Evolutionary conservation across 345 rosid genomes (phyloP).

Genomic region (Erucastrum elatum): DNA sequence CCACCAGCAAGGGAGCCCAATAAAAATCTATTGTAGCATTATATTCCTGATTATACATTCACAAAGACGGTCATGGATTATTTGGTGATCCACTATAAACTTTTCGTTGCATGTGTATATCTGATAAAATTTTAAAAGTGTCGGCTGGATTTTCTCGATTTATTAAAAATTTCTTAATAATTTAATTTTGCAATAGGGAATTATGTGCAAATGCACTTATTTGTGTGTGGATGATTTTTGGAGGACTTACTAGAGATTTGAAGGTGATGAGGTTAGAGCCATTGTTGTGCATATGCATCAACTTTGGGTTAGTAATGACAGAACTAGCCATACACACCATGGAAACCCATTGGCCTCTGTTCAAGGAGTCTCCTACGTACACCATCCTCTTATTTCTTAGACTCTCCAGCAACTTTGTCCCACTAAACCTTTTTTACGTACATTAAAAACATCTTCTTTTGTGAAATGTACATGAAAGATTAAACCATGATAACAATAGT

Average conservation of each 20-base stretch:
- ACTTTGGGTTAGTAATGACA: constrained; percentile 46
- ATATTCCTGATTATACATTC: constrained; percentile 54
- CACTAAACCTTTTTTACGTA: constrained; percentile 60
- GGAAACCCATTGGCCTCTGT: constrained; percentile 93
- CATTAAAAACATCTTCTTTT: constrained; percentile 46
- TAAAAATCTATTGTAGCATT: constrained; percentile 85
- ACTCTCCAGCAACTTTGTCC: constrained; percentile 67
- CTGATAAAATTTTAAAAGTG: neutral
- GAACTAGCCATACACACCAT: constrained; percentile 84
- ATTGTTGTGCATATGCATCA: constrained; percentile 60
- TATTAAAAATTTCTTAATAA: neutral
- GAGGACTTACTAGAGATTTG: constrained; percentile 48
- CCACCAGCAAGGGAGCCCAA: constrained; percentile 91
- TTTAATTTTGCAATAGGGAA: neutral
- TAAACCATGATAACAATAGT: neutral
- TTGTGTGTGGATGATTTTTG: neutral
- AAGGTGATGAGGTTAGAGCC: constrained; percentile 58
- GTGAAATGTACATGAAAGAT: neutral
- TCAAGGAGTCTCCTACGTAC: constrained; percentile 89
- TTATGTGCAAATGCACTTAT: neutral
- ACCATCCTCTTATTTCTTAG: constrained; percentile 89
- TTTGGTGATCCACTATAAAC: neutral
- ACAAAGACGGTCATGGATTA: neutral
- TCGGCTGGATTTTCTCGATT: neutral
- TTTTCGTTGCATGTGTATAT: neutral